phyloP scores from a whole-genome alignment of 1,284 basidiomycete species.

The Ceratobasidium sp. region DNA sequence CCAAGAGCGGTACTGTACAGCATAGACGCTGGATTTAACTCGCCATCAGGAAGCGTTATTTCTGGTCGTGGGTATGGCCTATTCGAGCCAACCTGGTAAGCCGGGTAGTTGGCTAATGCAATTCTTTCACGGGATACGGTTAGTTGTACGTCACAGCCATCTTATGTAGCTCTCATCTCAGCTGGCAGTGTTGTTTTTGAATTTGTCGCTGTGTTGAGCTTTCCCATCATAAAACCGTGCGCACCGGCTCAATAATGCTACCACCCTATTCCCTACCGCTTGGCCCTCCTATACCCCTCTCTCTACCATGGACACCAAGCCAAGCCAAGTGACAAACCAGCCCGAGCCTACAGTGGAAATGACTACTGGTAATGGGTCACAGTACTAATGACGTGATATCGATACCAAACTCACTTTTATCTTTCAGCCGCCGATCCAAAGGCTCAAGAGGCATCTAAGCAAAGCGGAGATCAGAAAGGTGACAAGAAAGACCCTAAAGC shows the following conservation, averaged over 20 bases:
- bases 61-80: not conserved
- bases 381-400: not conserved
- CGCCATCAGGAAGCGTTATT: not conserved
- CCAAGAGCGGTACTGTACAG: not conserved
- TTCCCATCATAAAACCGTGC: not conserved
- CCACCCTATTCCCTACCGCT: not conserved
- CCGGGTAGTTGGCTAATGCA: no score
- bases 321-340: not conserved
- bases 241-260: not conserved
- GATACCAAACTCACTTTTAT: not conserved
- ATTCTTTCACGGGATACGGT: not conserved
- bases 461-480: not conserved
- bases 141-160: not conserved
- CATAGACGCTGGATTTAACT: not conserved
- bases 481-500: not conserved
- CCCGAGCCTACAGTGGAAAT: slow-evolving; percentile 17
- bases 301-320: not conserved
- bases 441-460: not conserved
- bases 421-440: not conserved
- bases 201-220: not conserved
- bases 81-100: not conserved
- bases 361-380: not conserved
- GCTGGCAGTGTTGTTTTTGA: not conserved
- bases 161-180: not conserved
- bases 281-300: not conserved